Evolutionary conservation across 2,329 filamentous ascomycete species (phyloP), one percentile per base, ranked within the genome.

Genomic region (Penicillium nordicum): DNA sequence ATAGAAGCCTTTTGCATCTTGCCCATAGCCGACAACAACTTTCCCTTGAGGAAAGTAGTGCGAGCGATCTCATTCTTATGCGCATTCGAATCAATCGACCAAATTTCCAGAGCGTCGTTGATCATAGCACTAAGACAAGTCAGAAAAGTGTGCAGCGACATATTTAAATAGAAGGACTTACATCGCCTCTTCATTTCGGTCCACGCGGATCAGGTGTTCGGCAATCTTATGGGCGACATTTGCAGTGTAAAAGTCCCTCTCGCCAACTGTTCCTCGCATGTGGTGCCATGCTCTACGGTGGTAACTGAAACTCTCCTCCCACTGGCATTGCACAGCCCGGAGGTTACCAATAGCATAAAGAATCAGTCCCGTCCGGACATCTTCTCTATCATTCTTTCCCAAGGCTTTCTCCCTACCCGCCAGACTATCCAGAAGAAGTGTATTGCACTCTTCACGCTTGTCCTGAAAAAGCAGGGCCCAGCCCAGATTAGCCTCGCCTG

Each of bases 181-280:
- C 29, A 50, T 50, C 18, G 29, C 44, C 16, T 32, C 21, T 1
- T 50, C 43, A 4, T n/a, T 21, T 1, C 14, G 16, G 1, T 16
- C 66, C 53, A 9, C 62, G 54, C 47, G 63, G 30, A 53, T 10
- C 6, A 48, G 23, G 12, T 70, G 66, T 41, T 68, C 60, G 4
- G 65, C 67, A 41, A 69, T 37, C 49, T 68, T 67, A 54, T 64
- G 58, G 30, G 52, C 52, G 3, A 51, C 46, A 51, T 57, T 64
- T 42, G 60, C 63, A 45, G 65, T 69, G 25, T 63, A 63, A 44
- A 66, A 64, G 44, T 68, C 62, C 48, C 65, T 60, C 11, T 67
- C 58, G 2, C 64, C 66, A n/a, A 68, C 54, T 12, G 63, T 68
- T 8, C 37, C 55, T 27, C 50, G 57, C 57, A 64, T 65, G 21